phyloP scores from a whole-genome alignment of 2,329 filamentous ascomycete species.

The Ceratocystis alfenasii region DNA sequence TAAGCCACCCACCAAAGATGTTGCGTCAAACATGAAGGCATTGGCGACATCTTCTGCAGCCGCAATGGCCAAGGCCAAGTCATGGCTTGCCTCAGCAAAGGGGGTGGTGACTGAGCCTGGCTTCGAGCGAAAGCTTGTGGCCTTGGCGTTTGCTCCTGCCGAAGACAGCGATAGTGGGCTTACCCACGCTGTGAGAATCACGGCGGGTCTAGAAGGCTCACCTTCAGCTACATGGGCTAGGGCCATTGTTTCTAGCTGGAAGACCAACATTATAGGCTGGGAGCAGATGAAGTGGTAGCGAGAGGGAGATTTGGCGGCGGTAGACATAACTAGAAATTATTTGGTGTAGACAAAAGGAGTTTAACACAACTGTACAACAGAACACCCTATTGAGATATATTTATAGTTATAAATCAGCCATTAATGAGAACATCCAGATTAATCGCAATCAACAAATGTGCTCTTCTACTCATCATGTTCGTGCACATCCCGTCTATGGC shows the following conservation, averaged over 20 bases:
- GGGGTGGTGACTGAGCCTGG: slow-evolving; percentile 26
- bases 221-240: slow-evolving; percentile 42
- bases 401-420: background rate
- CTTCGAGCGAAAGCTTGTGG: slow-evolving; percentile 26
- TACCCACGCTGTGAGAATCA: slow-evolving; percentile 65
- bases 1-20: slow-evolving; percentile 32
- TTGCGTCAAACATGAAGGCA: slow-evolving; percentile 29
- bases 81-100: slow-evolving; percentile 27
- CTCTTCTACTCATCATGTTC: slow-evolving; percentile 17
- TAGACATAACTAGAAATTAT: slow-evolving; percentile 14
- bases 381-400: background rate
- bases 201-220: slow-evolving; percentile 62
- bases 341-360: background rate
- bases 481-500: slow-evolving; percentile 25
- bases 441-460: background rate
- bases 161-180: slow-evolving; percentile 72
- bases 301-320: slow-evolving; percentile 21
- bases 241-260: slow-evolving; percentile 25
- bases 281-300: slow-evolving; percentile 25
- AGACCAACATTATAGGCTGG: slow-evolving; percentile 26
- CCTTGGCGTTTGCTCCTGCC: slow-evolving; percentile 33
- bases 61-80: slow-evolving; percentile 30
- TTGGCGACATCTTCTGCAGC: slow-evolving; percentile 28
- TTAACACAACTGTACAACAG: background rate
- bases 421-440: background rate